Conservation (phyloP, 1,284 basidiomycete species). For the Leccinum subrobustum region DNA sequence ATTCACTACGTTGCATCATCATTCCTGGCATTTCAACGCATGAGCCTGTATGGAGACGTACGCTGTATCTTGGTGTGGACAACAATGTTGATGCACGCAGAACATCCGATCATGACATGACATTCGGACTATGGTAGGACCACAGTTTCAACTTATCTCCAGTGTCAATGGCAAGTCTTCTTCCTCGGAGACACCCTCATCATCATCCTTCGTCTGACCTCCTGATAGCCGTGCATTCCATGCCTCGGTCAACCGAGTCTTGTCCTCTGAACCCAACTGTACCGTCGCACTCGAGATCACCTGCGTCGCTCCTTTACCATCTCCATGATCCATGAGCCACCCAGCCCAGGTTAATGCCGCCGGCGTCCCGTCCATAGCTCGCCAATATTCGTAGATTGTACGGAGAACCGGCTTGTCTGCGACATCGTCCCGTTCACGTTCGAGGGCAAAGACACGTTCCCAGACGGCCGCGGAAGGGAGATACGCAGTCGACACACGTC, state of each 20-base stretch:
- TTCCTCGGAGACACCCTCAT: conserved; percentile 21
- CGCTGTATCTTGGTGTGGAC: too few relatives aligned
- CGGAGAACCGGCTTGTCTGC: conserved; percentile 35
- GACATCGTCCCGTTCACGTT: conserved; percentile 25
- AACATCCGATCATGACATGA: background rate
- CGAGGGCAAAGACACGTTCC: conserved; percentile 40
- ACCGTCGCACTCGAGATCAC: conserved; percentile 34
- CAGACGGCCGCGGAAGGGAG: conserved; percentile 46
- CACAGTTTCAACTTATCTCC: conserved; percentile 11
- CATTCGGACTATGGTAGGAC: background rate
- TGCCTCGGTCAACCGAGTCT: conserved; percentile 27
- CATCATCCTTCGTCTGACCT: conserved; percentile 23
- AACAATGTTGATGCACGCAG: background rate
- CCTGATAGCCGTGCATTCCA: conserved; percentile 32
- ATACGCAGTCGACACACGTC: conserved; percentile 42
- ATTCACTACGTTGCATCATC: conserved; percentile 21
- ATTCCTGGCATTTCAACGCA: conserved; percentile 8
- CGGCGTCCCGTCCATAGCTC: conserved; percentile 34
- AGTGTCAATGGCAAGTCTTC: conserved; percentile 19
- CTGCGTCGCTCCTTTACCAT: conserved; percentile 37
- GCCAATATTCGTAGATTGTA: conserved; percentile 45
- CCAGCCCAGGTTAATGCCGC: conserved; percentile 46
- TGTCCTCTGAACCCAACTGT: conserved; percentile 22
- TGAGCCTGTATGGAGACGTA: background rate
- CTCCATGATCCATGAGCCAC: conserved; percentile 44